Percentiles rank a stretch among this genome's conserved stretches.
These are phyloP conservation scores for Aspergillus cristatus DNA, from an alignment of 495 filamentous ascomycete genomes.

Conservation along the genomic window DNA sequence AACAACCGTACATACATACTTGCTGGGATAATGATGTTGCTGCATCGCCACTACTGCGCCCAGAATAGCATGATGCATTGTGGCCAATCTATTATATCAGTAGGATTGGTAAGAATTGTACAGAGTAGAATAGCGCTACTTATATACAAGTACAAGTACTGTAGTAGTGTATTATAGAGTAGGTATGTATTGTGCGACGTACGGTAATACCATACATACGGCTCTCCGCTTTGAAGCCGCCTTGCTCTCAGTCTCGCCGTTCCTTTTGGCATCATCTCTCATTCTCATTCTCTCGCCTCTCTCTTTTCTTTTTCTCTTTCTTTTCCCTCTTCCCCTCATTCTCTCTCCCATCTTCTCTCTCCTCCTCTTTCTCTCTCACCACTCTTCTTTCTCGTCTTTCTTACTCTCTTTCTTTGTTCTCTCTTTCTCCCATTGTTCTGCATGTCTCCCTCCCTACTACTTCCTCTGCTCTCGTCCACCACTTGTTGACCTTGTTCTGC, in stretches of 20 bases:
- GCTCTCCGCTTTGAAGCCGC: conserved; percentile 15
- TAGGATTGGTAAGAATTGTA: too few relatives aligned
- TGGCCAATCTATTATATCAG: too few relatives aligned
- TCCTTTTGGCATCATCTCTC: conserved; percentile 27
- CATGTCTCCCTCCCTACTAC: conserved; percentile 1
- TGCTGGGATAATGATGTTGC: too few relatives aligned
- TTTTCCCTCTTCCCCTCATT: conserved; percentile 10
- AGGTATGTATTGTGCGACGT: too few relatives aligned
- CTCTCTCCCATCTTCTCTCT: conserved; percentile 3
- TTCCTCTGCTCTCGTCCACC: neutral
- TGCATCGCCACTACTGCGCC: too few relatives aligned
- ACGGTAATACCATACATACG: too few relatives aligned
- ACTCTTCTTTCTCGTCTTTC: neutral
- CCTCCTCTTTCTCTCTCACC: conserved; percentile 3
- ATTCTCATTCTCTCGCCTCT: conserved; percentile 18
- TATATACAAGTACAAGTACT: too few relatives aligned
- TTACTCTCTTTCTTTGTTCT: conserved; percentile 3
- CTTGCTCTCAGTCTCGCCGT: conserved; percentile 13
- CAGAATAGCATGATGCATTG: too few relatives aligned
- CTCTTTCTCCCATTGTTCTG: conserved; percentile 1
- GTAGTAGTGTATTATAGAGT: too few relatives aligned
- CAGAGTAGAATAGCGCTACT: too few relatives aligned
- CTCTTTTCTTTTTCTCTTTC: conserved; percentile 7
- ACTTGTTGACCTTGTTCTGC: conserved; percentile 7
- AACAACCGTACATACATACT: too few relatives aligned